phyloP scores from a whole-genome alignment of 2,329 filamentous ascomycete genomes.

The Fusarium chaquense region DNA sequence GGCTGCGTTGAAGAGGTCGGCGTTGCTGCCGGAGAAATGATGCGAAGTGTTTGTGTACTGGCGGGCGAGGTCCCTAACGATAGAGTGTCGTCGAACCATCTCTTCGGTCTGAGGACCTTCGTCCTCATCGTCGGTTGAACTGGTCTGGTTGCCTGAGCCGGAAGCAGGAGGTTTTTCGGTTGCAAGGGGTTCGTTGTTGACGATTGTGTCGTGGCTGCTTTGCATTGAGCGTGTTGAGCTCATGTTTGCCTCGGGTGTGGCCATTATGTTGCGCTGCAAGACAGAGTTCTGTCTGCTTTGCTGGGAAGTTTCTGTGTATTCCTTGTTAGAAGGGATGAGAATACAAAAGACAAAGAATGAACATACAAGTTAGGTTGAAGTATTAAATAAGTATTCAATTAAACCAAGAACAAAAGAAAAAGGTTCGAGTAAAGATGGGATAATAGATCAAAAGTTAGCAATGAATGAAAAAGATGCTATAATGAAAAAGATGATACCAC shows the following conservation, averaged over 20 bases:
- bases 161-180: constrained; percentile 23
- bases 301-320: not conserved
- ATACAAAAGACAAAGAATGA: not conserved
- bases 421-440: constrained; percentile 3
- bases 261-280: constrained; percentile 8
- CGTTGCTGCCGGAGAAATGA: constrained; percentile 27
- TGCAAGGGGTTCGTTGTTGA: constrained; percentile 19
- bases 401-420: constrained; percentile 1
- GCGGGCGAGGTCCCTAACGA: constrained; percentile 37
- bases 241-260: constrained; percentile 21
- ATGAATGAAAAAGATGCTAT: constrained; percentile 10
- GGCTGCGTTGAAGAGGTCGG: constrained; percentile 31
- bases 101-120: constrained; percentile 16
- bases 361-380: constrained; percentile 22
- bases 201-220: constrained; percentile 38
- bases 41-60: constrained; percentile 35
- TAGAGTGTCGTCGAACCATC: constrained; percentile 37
- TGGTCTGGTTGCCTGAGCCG: constrained; percentile 2
- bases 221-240: constrained; percentile 23
- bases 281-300: not conserved
- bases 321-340: not conserved
- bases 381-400: constrained; percentile 23
- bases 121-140: constrained; percentile 24
- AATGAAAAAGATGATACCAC: not conserved
- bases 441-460: not conserved